Conservation (phyloP, 2,329 filamentous ascomycete species). For the Waltergamsia citrina region DNA sequence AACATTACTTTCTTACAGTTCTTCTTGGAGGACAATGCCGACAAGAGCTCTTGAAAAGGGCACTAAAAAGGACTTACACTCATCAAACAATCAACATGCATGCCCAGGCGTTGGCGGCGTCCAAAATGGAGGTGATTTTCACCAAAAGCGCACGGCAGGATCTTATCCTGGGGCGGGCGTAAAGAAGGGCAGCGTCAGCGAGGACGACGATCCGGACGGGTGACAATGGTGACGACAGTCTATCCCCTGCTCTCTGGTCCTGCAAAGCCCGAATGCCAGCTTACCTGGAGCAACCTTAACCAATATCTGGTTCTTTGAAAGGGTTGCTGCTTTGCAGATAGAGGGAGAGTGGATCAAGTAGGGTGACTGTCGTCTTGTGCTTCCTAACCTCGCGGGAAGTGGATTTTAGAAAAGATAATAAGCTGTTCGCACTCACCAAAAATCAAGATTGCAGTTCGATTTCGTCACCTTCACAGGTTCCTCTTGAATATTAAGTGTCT, state of each 20-base stretch:
- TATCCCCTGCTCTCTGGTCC: constrained; percentile 60
- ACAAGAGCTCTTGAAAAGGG: constrained; percentile 52
- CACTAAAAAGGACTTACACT: constrained; percentile 20
- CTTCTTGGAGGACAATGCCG: constrained; percentile 75
- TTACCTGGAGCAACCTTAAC: constrained; percentile 1
- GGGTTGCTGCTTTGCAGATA: constrained; percentile 26
- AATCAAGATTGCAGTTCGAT: background rate
- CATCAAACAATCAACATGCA: constrained; percentile 10
- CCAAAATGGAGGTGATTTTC: no score
- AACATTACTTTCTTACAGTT: constrained; percentile 44
- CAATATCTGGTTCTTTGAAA: background rate
- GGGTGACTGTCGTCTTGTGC: constrained; percentile 46
- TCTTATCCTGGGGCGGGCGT: constrained; percentile 20
- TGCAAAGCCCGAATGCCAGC: constrained; percentile 22
- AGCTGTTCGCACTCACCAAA: background rate
- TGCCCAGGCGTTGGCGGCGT: constrained; percentile 40
- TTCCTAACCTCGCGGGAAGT: constrained; percentile 26
- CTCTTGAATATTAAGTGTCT: no score
- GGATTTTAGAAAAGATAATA: background rate
- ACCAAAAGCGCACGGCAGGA: constrained; percentile 15
- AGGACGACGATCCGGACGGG: constrained; percentile 59
- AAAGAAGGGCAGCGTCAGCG: constrained; percentile 42
- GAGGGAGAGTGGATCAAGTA: constrained; percentile 53
- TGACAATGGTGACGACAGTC: constrained; percentile 49
- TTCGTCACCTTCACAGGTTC: no score